These are phyloP conservation scores for Ceratocystis albifundus DNA, from an alignment of 2,329 filamentous ascomycete species.

Conservation along the genomic window DNA sequence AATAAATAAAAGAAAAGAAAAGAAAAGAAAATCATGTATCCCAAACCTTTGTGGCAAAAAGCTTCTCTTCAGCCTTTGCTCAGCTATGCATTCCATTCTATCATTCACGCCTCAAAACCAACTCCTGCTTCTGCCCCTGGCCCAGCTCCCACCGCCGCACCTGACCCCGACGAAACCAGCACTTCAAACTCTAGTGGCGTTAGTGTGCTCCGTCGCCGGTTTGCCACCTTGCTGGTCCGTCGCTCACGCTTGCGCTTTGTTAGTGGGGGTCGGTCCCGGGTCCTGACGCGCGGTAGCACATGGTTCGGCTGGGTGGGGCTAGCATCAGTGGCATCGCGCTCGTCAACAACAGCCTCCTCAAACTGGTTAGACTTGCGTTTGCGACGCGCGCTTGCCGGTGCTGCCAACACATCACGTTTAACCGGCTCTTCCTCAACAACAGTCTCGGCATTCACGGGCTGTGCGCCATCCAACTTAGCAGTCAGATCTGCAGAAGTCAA, in stretches of 20 bases:
- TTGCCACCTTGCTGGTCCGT: conserved; percentile 45
- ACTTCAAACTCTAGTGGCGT: conserved; percentile 60
- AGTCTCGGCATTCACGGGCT: background rate
- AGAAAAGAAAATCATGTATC: conserved; percentile 4
- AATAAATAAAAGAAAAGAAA: background rate
- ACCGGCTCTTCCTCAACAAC: conserved; percentile 31
- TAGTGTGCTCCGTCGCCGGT: conserved; percentile 59
- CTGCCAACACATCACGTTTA: conserved; percentile 28
- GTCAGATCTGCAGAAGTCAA: background rate
- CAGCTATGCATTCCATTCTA: background rate
- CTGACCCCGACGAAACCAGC: conserved; percentile 8
- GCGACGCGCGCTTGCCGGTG: conserved; percentile 24
- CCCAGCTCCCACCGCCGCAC: background rate
- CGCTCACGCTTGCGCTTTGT: conserved; percentile 41
- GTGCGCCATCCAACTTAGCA: background rate
- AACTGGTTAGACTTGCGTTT: conserved; percentile 22
- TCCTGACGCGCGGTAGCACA: conserved; percentile 9
- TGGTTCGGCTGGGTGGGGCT: background rate
- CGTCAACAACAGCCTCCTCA: conserved; percentile 14
- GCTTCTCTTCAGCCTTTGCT: background rate
- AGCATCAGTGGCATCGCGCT: conserved; percentile 23
- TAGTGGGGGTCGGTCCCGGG: conserved; percentile 23
- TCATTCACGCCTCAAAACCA: background rate
- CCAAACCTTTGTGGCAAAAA: conserved; percentile 13
- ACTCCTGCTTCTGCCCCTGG: background rate